Conservation (phyloP, 768 basidiomycete species). For the Gymnopilus junonius region DNA sequence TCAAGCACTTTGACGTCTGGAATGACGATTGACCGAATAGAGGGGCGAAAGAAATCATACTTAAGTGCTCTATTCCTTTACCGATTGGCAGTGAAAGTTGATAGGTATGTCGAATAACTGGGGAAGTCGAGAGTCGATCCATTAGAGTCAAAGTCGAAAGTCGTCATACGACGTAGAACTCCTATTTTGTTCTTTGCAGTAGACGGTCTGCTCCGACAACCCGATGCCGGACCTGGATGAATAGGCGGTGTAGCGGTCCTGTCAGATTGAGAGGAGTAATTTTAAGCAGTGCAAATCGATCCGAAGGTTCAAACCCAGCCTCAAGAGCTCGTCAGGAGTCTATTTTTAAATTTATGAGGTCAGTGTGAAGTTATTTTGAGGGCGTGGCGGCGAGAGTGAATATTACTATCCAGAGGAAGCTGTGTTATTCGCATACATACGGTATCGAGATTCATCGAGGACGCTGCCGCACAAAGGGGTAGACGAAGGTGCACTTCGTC, state of each 20-base stretch:
- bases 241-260: background rate
- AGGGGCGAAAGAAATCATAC: background rate
- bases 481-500: background rate
- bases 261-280: constrained; percentile 1
- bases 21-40: constrained; percentile 17
- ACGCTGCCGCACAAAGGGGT: background rate
- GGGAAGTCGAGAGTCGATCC: too few species aligned
- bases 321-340: background rate
- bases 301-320: background rate
- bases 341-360: background rate
- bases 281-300: background rate
- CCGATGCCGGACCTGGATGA: background rate
- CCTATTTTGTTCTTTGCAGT: background rate
- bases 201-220: background rate
- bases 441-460: background rate
- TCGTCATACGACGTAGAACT: background rate
- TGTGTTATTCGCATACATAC: too few species aligned
- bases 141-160: too few species aligned
- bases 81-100: background rate
- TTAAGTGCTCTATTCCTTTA: too few species aligned
- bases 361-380: background rate
- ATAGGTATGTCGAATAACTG: too few species aligned
- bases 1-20: constrained; percentile 14
- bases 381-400: background rate
- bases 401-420: too few species aligned